These are phyloP conservation scores for Ascochyta lentis DNA, from an alignment of 2,329 filamentous ascomycete species.

Conservation along the genomic window DNA sequence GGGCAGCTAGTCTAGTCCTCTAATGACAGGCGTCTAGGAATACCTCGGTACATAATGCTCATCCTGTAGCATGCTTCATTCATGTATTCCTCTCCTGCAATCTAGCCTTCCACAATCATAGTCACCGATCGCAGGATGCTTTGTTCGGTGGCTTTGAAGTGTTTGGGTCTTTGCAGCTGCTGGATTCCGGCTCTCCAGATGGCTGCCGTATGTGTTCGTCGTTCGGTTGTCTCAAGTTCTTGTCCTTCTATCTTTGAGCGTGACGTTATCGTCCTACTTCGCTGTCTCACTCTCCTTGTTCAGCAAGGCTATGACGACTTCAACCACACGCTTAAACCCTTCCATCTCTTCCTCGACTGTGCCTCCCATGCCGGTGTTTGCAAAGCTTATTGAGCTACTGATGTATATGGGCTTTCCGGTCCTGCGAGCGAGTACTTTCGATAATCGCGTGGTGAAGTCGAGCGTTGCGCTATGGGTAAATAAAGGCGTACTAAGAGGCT, in stretches of 20 bases:
- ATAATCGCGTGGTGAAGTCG: conserved; percentile 85
- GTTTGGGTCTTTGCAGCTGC: no score
- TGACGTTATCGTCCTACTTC: background rate
- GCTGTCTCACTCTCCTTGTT: conserved; percentile 2
- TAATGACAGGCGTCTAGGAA: conserved; percentile 1
- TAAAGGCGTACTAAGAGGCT: conserved; percentile 78
- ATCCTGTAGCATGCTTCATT: background rate
- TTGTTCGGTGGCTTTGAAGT: no score
- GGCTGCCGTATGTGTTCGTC: background rate
- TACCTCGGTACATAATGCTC: no score
- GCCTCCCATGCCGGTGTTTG: conserved; percentile 74
- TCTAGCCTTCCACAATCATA: background rate
- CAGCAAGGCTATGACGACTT: conserved; percentile 62
- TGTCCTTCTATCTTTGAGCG: no score
- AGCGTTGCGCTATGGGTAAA: conserved; percentile 77
- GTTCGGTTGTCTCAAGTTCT: background rate
- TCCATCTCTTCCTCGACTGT: conserved; percentile 95
- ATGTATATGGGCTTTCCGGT: conserved; percentile 83
- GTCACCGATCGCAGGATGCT: no score
- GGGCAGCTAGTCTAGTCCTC: background rate
- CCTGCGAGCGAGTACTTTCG: conserved; percentile 80
- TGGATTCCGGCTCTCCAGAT: background rate
- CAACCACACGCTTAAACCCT: conserved; percentile 76
- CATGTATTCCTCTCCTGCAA: background rate
- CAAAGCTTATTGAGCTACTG: conserved; percentile 83